Base-by-base conservation (phyloP, 495 filamentous ascomycete species). In the Recurvomyces mirabilis region DNA sequence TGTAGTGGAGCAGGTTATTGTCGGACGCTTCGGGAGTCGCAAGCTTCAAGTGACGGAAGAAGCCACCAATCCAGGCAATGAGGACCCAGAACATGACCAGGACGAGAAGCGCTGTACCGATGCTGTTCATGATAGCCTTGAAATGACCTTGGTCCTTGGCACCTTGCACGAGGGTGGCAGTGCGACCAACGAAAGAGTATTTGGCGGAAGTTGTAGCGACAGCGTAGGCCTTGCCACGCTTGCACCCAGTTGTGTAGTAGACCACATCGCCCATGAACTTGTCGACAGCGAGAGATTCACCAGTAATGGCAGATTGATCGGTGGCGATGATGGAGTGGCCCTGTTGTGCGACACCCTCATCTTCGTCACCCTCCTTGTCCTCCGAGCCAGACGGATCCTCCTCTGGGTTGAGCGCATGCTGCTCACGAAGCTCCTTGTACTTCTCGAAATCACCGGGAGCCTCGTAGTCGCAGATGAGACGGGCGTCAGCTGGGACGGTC, bases 121-220 rank as follows among this genome's bases (percentile, higher is more conserved):
- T 84, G 60, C 74, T 77, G 73, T 84, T 78, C 79, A 84, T 84
- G 70, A 84, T 81, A 52, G 79, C 79, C 67, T 84, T 84, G 75
- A 84, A 84, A 67, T 84, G 79, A 70, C 79, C 79, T 43, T 71
- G 65, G 60, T 82, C 79, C 59, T 80, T 66, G 53, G 79, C 79
- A 51, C 78, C 78, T 60, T 82, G 72, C 14, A 84, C 79, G 38
- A 82, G 70, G 56, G 71, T 69, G 51, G 79, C 79, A 43, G 79
- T 84, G 58, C 75, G 74, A 63, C 79, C 79, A 60, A 82, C 78
- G 68, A 84, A 84, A 40, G 79, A 82, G 64, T 69, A 68, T 53
- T 68, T 71, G 26, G 79, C 79, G 47, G 75, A 75, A 47, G 73
- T 72, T 49, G 67, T 70, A 56, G 74, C 72, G 46, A 84, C 68